phyloP scores from a whole-genome alignment of 139 green algal species.

The Coccomyxa sp. region DNA sequence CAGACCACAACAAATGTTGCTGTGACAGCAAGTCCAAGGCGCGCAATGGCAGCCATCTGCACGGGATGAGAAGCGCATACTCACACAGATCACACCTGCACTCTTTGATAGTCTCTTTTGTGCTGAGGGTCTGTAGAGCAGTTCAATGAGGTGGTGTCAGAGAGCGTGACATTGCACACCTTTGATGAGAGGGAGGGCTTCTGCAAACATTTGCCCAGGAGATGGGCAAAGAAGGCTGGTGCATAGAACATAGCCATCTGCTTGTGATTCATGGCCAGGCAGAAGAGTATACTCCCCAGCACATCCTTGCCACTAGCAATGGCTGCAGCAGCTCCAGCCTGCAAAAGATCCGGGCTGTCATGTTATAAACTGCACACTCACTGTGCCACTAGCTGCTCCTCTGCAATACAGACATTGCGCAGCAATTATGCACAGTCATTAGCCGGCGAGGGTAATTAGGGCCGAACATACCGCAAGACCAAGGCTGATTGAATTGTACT shows the following conservation, averaged over 20 bases:
- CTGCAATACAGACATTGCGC: too few species aligned
- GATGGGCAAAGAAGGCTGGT: constrained; percentile 92
- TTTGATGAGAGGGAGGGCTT: constrained; percentile 5
- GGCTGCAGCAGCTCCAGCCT: constrained; percentile 49
- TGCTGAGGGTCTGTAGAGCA: too few species aligned
- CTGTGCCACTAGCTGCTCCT: background rate
- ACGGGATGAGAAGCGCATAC: background rate
- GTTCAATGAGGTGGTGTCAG: too few species aligned
- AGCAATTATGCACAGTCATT: background rate
- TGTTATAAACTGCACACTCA: background rate
- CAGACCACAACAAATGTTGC: constrained; percentile 74
- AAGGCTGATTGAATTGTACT: constrained; percentile 94
- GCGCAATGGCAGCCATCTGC: constrained; percentile 35
- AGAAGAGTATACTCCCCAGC: constrained; percentile 73
- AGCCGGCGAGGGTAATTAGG: too few species aligned
- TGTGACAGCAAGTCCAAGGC: constrained; percentile 52
- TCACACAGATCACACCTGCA: background rate
- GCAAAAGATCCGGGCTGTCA: background rate
- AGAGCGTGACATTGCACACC: too few species aligned
- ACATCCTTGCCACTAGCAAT: constrained; percentile 29
- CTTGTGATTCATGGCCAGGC: constrained; percentile 89
- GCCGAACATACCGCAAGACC: constrained; percentile 49
- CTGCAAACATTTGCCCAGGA: constrained; percentile 83
- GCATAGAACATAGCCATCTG: constrained; percentile 96
- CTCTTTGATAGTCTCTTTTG: background rate